phyloP scores from a whole-genome alignment of 371 early-diverging fungal genomes.

The Mucor indicus region DNA sequence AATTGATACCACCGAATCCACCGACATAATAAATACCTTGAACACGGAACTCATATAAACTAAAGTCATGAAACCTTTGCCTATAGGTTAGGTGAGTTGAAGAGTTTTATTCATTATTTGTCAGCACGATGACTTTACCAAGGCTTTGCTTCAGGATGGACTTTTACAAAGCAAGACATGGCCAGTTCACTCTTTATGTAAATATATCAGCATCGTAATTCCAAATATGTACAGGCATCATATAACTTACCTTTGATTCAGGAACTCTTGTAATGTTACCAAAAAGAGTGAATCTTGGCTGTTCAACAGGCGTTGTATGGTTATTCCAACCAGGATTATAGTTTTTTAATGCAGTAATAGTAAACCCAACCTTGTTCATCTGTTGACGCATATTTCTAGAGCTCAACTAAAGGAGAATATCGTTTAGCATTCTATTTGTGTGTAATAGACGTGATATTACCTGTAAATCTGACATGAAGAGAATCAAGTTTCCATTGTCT shows the following conservation, averaged over 20 bases:
- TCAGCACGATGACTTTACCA: constrained; percentile 12
- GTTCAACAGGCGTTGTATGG: constrained; percentile 35
- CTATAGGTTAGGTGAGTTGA: too few relatives aligned
- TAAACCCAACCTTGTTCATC: constrained; percentile 25
- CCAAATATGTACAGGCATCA: background rate
- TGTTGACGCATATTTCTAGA: constrained; percentile 31
- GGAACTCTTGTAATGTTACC: constrained; percentile 37
- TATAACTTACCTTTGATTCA: constrained; percentile 24
- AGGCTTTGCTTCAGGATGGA: constrained; percentile 47
- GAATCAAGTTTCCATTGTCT: constrained; percentile 39
- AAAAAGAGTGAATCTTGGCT: constrained; percentile 50
- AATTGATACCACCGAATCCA: constrained; percentile 53
- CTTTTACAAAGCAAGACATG: constrained; percentile 27
- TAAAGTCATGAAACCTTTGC: constrained; percentile 46
- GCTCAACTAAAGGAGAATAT: too few relatives aligned
- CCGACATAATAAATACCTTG: constrained; percentile 52
- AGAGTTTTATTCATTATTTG: background rate
- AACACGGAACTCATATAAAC: constrained; percentile 49
- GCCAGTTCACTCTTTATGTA: constrained; percentile 15
- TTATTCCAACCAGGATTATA: constrained; percentile 27
- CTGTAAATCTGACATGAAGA: constrained; percentile 54
- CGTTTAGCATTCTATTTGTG: background rate
- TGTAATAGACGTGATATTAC: too few relatives aligned
- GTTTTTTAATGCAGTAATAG: constrained; percentile 30
- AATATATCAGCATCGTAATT: background rate